Conservation (phyloP, 2,329 filamentous ascomycete species). For the Scedosporium aurantiacum region DNA sequence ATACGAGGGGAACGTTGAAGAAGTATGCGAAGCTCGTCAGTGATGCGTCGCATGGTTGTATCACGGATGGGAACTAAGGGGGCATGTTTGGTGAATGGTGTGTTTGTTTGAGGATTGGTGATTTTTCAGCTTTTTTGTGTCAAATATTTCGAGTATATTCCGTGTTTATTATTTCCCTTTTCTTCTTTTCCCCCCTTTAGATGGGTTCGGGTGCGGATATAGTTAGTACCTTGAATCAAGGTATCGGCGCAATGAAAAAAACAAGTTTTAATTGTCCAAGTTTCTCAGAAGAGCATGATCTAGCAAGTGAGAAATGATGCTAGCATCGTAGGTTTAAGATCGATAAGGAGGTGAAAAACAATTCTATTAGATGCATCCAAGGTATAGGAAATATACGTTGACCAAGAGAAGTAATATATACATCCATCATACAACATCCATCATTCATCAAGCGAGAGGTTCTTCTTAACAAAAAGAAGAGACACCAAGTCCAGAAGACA, state of each 20-base stretch:
- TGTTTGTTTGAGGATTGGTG: not conserved
- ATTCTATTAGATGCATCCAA: not conserved
- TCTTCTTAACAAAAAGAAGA: not conserved
- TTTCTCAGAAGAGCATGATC: not conserved
- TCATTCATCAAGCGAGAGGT: not conserved
- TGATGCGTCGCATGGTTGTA: constrained; percentile 47
- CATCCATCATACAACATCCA: not conserved
- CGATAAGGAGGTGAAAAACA: not conserved
- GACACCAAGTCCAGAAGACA: not conserved
- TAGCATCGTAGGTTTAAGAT: too few relatives aligned
- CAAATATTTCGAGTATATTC: too few relatives aligned
- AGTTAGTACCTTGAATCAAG: not conserved
- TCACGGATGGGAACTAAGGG: constrained; percentile 34
- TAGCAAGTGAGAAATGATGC: too few relatives aligned
- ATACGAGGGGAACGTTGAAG: constrained; percentile 53
- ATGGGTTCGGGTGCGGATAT: not conserved
- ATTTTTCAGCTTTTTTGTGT: not conserved
- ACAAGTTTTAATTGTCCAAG: not conserved
- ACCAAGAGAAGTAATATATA: not conserved
- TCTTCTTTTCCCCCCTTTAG: not conserved
- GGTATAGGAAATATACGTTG: constrained; percentile 7
- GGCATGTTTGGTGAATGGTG: not conserved
- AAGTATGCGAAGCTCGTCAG: constrained; percentile 56
- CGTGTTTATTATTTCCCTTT: too few relatives aligned
- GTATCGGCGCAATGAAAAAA: not conserved